A percentile compares a stretch with the other conserved stretches of the same genome.
phyloP scores from a whole-genome alignment of 2,329 filamentous ascomycete genomes.

The Calonectria ilicicola region DNA sequence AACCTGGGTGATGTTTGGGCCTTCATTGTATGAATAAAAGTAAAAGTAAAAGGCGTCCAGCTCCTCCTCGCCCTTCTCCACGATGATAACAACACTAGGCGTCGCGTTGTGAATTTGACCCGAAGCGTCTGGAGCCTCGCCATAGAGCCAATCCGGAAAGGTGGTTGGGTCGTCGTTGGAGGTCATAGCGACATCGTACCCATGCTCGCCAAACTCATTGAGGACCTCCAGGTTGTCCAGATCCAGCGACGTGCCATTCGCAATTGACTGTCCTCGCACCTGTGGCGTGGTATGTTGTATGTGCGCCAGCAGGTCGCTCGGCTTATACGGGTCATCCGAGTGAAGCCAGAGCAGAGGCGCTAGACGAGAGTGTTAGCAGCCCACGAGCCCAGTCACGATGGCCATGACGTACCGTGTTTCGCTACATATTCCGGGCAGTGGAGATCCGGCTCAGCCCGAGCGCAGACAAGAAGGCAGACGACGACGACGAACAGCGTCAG shows the following conservation, averaged over 20 bases:
- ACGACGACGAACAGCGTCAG: not conserved
- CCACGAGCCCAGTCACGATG: not conserved
- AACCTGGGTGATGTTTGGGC: constrained; percentile 47
- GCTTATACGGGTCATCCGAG: constrained; percentile 46
- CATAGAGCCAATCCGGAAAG: constrained; percentile 43
- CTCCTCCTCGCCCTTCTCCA: constrained; percentile 41
- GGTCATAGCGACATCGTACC: constrained; percentile 34
- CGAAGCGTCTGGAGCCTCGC: constrained; percentile 37
- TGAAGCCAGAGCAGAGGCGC: constrained; percentile 50
- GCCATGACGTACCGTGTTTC: constrained; percentile 31
- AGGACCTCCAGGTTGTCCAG: constrained; percentile 46
- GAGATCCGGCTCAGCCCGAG: not conserved
- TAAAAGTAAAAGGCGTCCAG: constrained; percentile 51
- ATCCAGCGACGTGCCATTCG: constrained; percentile 37
- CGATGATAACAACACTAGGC: constrained; percentile 46
- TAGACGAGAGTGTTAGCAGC: constrained; percentile 25
- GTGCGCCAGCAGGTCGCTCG: constrained; percentile 46
- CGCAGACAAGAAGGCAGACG: constrained; percentile 3
- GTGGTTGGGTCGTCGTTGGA: constrained; percentile 44
- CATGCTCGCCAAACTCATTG: constrained; percentile 31
- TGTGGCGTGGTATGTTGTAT: constrained; percentile 44
- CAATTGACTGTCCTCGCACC: constrained; percentile 31
- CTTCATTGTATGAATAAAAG: constrained; percentile 50
- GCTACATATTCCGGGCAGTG: not conserved
- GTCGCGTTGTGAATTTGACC: constrained; percentile 41